Evolutionary conservation across 768 basidiomycete species (phyloP).

Genomic region (Leccinum subgranulosum): DNA sequence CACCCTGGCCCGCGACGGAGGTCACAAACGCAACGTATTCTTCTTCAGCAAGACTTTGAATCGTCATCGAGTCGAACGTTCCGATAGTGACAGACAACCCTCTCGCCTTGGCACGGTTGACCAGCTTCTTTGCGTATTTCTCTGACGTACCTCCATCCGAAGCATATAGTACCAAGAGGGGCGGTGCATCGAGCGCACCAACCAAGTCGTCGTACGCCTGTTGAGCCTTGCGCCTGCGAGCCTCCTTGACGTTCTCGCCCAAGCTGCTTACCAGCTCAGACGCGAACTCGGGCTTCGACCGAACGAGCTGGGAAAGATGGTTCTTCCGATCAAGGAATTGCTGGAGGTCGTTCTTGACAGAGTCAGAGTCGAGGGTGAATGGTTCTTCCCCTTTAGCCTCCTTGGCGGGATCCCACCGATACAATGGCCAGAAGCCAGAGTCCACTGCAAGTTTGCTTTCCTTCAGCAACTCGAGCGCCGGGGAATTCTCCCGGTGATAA

Average conservation of each 20-base stretch:
- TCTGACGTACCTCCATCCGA: slow-evolving; percentile 96
- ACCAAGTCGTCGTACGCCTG: slow-evolving; percentile 83
- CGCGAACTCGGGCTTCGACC: slow-evolving; percentile 76
- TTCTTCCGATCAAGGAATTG: slow-evolving; percentile 96
- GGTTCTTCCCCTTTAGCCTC: slow-evolving; percentile 74
- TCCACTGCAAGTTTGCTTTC: slow-evolving; percentile 97
- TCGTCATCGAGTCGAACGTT: slow-evolving; percentile 76
- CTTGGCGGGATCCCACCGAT: slow-evolving; percentile 94
- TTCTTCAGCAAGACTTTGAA: slow-evolving; percentile 74
- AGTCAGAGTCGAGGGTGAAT: slow-evolving; percentile 90
- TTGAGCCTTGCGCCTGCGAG: slow-evolving; percentile 75
- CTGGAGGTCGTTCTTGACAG: slow-evolving; percentile 89
- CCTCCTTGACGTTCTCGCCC: slow-evolving; percentile 81
- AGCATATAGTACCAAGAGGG: slow-evolving; percentile 86
- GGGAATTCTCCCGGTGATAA: slow-evolving; percentile 69
- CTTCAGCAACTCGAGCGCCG: slow-evolving; percentile 89
- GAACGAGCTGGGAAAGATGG: slow-evolving; percentile 90
- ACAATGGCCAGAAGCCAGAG: slow-evolving; percentile 96
- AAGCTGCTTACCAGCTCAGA: slow-evolving; percentile 78
- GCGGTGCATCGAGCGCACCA: slow-evolving; percentile 82
- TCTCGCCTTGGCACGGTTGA: slow-evolving; percentile 76
- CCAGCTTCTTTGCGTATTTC: slow-evolving; percentile 89
- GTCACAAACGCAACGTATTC: slow-evolving; percentile 81
- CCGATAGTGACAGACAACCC: slow-evolving; percentile 74
- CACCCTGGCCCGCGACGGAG: slow-evolving; percentile 94